A percentile compares a stretch with the other conserved stretches of the same genome.
phyloP scores from a whole-genome alignment of 2,329 filamentous ascomycete genomes.

The Aspergillus sp. region DNA sequence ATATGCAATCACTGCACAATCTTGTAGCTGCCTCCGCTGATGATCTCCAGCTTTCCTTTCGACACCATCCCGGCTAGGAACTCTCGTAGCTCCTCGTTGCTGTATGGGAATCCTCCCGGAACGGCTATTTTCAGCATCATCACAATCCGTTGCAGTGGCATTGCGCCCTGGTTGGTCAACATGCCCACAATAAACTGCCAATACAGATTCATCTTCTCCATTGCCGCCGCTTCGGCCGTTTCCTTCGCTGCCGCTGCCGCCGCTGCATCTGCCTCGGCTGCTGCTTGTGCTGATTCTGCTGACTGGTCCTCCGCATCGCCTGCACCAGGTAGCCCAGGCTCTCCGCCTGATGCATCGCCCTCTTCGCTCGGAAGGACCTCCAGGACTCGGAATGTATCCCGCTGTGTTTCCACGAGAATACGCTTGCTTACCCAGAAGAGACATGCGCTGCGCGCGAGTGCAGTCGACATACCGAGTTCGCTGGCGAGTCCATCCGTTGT shows the following conservation, averaged over 20 bases:
- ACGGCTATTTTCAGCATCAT: slow-evolving; percentile 97
- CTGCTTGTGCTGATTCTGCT: slow-evolving; percentile 10
- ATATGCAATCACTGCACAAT: slow-evolving; percentile 30
- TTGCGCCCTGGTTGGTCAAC: slow-evolving; percentile 87
- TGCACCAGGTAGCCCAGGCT: slow-evolving; percentile 18
- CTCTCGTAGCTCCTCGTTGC: slow-evolving; percentile 81
- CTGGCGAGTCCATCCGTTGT: slow-evolving; percentile 48
- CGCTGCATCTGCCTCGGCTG: slow-evolving; percentile 28
- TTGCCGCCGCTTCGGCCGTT: slow-evolving; percentile 58
- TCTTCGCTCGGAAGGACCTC: slow-evolving; percentile 50
- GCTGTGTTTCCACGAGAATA: slow-evolving; percentile 50
- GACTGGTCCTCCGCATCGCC: slow-evolving; percentile 18
- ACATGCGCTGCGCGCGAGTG: slow-evolving; percentile 61
- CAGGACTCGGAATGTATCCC: slow-evolving; percentile 58
- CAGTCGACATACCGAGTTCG: slow-evolving; percentile 56
- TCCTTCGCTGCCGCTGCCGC: slow-evolving; percentile 47
- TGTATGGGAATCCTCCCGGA: slow-evolving; percentile 83
- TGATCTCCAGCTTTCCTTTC: slow-evolving; percentile 67
- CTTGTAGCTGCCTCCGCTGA: slow-evolving; percentile 68
- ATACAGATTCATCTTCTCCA: slow-evolving; percentile 73
- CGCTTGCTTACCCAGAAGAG: slow-evolving; percentile 64
- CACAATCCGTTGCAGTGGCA: slow-evolving; percentile 77
- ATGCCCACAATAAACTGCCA: slow-evolving; percentile 93
- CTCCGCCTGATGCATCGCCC: slow-evolving; percentile 23
- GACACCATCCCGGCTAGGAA: slow-evolving; percentile 78